Evolutionary conservation across 129 eudicot genomes (phyloP), one percentile per base, ranked within the genome.

Genomic region (Silybum marianum): DNA sequence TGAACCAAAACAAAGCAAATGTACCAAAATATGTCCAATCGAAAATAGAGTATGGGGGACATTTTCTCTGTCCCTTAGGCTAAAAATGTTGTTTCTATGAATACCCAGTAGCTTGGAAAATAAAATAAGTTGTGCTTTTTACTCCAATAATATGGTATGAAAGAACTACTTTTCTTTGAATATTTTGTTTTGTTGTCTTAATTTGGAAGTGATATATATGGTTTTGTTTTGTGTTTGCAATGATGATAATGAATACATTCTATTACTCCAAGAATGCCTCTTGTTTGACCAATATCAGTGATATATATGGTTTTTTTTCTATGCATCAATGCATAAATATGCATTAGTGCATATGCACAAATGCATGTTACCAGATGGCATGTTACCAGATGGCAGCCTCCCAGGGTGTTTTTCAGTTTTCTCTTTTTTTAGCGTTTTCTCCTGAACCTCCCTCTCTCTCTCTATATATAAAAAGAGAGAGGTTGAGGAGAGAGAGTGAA

Each of bases 221-320:
- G 6, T 32, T 32, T 32, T 38, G 40, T 36, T 70, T 70, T 30
- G 3, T 16, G 21, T 30, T 30, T 7, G 44, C 34, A 70, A 32
- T 16, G 12, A 70, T 70, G 46, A 34, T 76, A 28, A 25, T 38
- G 30, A 65, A 77, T 39, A 22, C 65, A 77, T 77, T 69, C 7
- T 69, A 21, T 78, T 25, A 4, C 75, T 78, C 44, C 75, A 69
- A 68, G 67, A 69, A 58, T 26, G 36, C 32, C 51, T 66, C 67
- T 40, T 12, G 42, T 28, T 67, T 24, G 26, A 19, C 75, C 18
- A 44, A 78, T 42, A 44, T 69, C 10, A 69, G 66, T 78, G n/a
- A n/a, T n/a, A n/a, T n/a, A n/a, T n/a, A 32, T 0, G 36, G 36
- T 32, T 32, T 32, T 32, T 30, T 30, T 1, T 30, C 34, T 30